Conservation (phyloP, 495 filamentous ascomycete genomes). For the Penicillium subrubescens region DNA sequence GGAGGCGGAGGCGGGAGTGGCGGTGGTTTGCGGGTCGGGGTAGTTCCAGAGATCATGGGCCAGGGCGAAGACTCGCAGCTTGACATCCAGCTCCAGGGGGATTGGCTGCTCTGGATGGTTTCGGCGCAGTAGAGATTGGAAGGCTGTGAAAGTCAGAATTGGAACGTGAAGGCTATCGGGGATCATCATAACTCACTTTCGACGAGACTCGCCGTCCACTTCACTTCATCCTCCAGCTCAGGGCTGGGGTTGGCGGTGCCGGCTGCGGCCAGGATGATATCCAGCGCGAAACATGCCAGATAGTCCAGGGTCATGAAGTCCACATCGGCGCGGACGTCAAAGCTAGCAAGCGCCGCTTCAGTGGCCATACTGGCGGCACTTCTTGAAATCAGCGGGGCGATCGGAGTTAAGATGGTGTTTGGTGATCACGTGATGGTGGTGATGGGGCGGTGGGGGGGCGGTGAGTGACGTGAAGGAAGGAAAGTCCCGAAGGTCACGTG, state of each 20-base stretch:
- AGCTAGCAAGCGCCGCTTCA: constrained; percentile 8
- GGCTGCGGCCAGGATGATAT: constrained; percentile 27
- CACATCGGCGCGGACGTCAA: constrained; percentile 40
- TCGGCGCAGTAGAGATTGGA: not conserved
- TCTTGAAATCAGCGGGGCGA: not conserved
- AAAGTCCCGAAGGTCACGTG: not conserved
- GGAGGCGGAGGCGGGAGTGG: not conserved
- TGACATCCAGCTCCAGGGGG: constrained; percentile 32
- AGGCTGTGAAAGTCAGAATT: not conserved
- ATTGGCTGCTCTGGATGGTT: constrained; percentile 6
- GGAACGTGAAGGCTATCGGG: not conserved
- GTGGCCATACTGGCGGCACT: not conserved
- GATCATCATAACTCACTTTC: constrained; percentile 22
- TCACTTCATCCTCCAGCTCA: constrained; percentile 13
- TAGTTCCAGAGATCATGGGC: constrained; percentile 17
- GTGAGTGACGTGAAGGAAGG: no score
- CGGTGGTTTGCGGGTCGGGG: not conserved
- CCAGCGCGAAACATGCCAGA: constrained; percentile 46
- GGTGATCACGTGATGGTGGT: not conserved
- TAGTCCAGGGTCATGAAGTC: constrained; percentile 60
- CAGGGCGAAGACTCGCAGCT: constrained; percentile 29
- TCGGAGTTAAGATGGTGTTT: not conserved
- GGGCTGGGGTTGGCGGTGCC: constrained; percentile 1
- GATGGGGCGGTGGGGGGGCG: no score
- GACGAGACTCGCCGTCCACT: constrained; percentile 27